Evolutionary conservation across 371 early-diverging fungal species (phyloP).

Genomic region (Hamiltosporidium magnivora): DNA sequence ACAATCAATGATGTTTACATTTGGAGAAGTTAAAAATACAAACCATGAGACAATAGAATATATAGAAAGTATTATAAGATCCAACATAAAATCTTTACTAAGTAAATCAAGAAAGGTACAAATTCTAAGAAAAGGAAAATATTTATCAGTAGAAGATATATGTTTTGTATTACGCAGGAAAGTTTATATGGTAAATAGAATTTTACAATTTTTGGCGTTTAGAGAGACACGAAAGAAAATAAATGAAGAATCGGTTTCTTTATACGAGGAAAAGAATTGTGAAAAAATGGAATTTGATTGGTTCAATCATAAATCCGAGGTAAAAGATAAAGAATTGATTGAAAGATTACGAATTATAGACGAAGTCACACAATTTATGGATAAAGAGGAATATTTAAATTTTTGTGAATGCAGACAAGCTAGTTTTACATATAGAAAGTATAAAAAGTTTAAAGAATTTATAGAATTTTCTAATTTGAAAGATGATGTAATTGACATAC

Average conservation of each 20-base stretch:
- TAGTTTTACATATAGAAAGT: conserved; percentile 81
- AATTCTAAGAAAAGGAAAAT: neutral
- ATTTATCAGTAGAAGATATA: neutral
- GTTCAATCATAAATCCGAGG: neutral
- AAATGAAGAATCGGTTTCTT: neutral
- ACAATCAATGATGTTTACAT: neutral
- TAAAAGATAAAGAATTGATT: neutral
- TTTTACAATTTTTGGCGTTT: neutral
- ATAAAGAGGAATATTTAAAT: conserved; percentile 86
- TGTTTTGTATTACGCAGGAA: neutral
- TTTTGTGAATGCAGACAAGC: conserved; percentile 91
- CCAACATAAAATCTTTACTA: neutral
- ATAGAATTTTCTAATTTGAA: conserved; percentile 63
- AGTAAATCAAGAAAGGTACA: neutral
- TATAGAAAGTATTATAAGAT: neutral
- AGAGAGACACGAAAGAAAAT: neutral
- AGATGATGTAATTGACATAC: conserved; percentile 80
- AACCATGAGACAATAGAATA: neutral
- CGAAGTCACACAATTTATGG: conserved; percentile 78
- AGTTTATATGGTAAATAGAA: neutral
- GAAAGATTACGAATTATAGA: conserved; percentile 55
- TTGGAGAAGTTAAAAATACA: neutral
- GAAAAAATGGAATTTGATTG: neutral
- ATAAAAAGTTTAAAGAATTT: conserved; percentile 84
- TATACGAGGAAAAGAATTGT: neutral